phyloP scores from a whole-genome alignment of 2,329 filamentous ascomycete species.

The Colletotrichum viniferum region DNA sequence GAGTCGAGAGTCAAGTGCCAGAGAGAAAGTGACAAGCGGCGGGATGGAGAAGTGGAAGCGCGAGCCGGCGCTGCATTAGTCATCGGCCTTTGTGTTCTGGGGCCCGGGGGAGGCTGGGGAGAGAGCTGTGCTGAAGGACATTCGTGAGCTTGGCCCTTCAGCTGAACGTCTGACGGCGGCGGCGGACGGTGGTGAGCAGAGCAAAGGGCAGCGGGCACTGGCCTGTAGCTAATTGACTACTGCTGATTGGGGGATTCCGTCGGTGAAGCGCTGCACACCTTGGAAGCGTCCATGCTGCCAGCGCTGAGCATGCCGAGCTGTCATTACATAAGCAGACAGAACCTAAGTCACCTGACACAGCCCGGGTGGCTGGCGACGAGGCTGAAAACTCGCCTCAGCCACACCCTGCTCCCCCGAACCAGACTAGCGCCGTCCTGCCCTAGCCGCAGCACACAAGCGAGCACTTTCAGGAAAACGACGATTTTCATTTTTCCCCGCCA shows the following conservation, averaged over 20 bases:
- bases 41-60: neutral
- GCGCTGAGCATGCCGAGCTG: neutral
- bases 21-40: neutral
- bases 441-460: slow-evolving; percentile 22
- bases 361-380: neutral
- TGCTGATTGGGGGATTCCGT: neutral
- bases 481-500: slow-evolving; percentile 9
- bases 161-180: neutral
- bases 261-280: neutral
- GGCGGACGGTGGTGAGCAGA: neutral
- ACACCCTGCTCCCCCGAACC: neutral
- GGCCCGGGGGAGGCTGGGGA: neutral
- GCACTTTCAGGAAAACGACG: slow-evolving; percentile 19
- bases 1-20: neutral
- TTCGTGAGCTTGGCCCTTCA: neutral
- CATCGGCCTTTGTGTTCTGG: neutral
- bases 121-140: neutral
- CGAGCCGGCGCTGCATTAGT: neutral
- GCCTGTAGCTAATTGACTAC: neutral
- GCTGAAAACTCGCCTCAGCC: slow-evolving; percentile 7
- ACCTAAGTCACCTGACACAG: slow-evolving; percentile 6
- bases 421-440: slow-evolving; percentile 13
- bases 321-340: neutral
- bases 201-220: neutral
- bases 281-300: neutral